These are phyloP conservation scores for Vinca minor DNA, from an alignment of 257 asterid species.

Conservation along the genomic window DNA sequence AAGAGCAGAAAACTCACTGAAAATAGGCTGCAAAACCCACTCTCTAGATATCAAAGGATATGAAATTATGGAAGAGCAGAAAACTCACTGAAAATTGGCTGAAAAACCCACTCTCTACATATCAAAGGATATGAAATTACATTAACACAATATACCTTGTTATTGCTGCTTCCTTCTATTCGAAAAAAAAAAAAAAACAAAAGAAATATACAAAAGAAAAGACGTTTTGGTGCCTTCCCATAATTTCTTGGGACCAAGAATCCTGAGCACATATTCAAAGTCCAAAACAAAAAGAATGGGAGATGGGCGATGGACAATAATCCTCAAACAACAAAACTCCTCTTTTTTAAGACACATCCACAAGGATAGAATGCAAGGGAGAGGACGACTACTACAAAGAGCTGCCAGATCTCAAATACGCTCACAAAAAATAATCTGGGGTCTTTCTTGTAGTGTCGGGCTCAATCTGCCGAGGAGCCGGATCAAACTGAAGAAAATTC, in stretches of 20 bases:
- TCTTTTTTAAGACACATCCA: slow-evolving; percentile 57
- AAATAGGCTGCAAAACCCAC: slow-evolving; percentile 3
- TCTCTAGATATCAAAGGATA: too few species aligned
- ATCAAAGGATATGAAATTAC: slow-evolving; percentile 26
- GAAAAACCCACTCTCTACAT: slow-evolving; percentile 6
- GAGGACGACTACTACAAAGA: slow-evolving; percentile 21
- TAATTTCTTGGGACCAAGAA: slow-evolving; percentile 28
- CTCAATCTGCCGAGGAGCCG: slow-evolving; percentile 94
- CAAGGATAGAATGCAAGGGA: slow-evolving; percentile 34
- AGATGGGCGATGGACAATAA: slow-evolving; percentile 24
- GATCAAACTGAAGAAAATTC: slow-evolving; percentile 92
- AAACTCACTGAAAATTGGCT: neutral
- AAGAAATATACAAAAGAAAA: slow-evolving; percentile 50
- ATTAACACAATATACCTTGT: slow-evolving; percentile 36
- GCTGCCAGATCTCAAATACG: slow-evolving; percentile 21
- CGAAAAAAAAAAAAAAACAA: slow-evolving; percentile 5
- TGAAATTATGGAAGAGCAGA: too few species aligned
- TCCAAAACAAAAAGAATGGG: slow-evolving; percentile 46
- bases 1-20: neutral
- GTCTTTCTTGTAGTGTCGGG: slow-evolving; percentile 93
- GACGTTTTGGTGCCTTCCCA: slow-evolving; percentile 29
- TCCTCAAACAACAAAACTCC: slow-evolving; percentile 53
- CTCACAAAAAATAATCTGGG: slow-evolving; percentile 87
- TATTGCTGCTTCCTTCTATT: slow-evolving; percentile 38
- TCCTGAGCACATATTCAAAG: slow-evolving; percentile 38